Evolutionary conservation across 768 basidiomycete species (phyloP).

Genomic region (Mycena olivaceomarginata): DNA sequence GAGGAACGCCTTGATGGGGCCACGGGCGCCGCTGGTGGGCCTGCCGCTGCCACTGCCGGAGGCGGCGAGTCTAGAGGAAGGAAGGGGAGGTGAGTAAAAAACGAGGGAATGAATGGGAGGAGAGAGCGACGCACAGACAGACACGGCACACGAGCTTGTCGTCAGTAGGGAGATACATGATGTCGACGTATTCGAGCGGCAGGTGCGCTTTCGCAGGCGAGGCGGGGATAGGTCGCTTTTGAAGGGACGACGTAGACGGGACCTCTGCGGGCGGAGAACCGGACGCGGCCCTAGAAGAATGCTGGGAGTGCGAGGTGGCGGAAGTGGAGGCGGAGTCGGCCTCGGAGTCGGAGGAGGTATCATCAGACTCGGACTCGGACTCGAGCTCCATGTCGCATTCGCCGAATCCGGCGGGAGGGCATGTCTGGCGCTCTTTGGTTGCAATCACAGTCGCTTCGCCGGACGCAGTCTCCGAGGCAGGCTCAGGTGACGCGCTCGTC

Average conservation of each 20-base stretch:
- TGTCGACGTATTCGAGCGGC: conserved; percentile 57
- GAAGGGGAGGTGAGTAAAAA: neutral
- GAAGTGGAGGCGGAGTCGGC: neutral
- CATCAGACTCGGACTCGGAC: conserved; percentile 32
- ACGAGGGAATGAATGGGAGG: neutral
- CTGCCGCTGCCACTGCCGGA: conserved; percentile 5
- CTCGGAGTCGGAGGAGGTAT: conserved; percentile 3
- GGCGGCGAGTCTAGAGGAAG: conserved; percentile 26
- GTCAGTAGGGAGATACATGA: conserved; percentile 58
- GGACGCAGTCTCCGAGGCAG: neutral
- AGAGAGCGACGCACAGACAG: conserved; percentile 56
- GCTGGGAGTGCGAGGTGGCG: conserved; percentile 1
- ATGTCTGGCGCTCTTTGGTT: conserved; percentile 34
- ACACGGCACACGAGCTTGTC: conserved; percentile 60
- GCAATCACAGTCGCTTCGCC: neutral
- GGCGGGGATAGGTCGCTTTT: neutral
- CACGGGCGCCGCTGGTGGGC: neutral
- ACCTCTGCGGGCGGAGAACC: neutral
- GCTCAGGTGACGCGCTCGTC: conserved; percentile 23
- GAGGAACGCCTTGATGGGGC: conserved; percentile 51
- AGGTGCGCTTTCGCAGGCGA: conserved; percentile 27
- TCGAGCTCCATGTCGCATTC: conserved; percentile 46
- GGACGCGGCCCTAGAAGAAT: conserved; percentile 14
- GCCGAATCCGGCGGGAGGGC: conserved; percentile 29
- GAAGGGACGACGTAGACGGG: neutral